Evolutionary conservation across 805 yeast genomes (phyloP), one percentile per base, ranked within the genome.

Genomic region (Starmerella scarabaei): DNA sequence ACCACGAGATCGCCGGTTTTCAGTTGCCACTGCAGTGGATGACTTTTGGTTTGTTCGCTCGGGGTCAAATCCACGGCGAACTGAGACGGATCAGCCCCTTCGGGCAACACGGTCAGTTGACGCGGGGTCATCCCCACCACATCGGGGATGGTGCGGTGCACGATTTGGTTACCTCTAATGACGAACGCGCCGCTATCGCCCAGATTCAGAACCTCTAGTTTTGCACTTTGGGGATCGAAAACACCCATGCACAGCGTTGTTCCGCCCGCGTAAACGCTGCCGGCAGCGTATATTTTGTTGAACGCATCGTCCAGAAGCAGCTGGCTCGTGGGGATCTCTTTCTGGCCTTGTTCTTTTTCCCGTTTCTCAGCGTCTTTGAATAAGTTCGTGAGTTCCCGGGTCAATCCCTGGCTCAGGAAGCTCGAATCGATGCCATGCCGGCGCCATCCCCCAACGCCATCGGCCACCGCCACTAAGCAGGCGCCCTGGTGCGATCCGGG

Each of bases 381-480:
- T 12, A 21, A 21, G 4, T 19, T 12, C 3, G 35, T 38, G 31
- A 44, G 27, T 3, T 72, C 64, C 5, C 61, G 61, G 48, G 94
- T 79, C 30, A 88, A 62, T 51, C 82, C 91, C 50, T 93, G 68
- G 30, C 91, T 77, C 44, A 88, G 81, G 6, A 88, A 88, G 42
- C 84, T 72, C 2, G 94, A 81, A 57, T 88, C 95, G 52, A 75
- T 80, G 0, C 96, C 96, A 35, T 81, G 77, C 45, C 82, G 91
- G 1, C 81, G 72, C 96, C 97, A 88, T 3, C 97, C 97, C 14
- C 97, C 97, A 3, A 91, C 97, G 12, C 98, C 98, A 61, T 88
- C 98, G 5, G 95, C 62, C 14, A 60, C 63, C 3, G 57, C 62
- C 2, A 58, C 30, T 3, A 59, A 51, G 4, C 47, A 19, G 5